Base-by-base conservation (phyloP, 78 protist genomes). In the Anaeramoeba flamelloides region DNA sequence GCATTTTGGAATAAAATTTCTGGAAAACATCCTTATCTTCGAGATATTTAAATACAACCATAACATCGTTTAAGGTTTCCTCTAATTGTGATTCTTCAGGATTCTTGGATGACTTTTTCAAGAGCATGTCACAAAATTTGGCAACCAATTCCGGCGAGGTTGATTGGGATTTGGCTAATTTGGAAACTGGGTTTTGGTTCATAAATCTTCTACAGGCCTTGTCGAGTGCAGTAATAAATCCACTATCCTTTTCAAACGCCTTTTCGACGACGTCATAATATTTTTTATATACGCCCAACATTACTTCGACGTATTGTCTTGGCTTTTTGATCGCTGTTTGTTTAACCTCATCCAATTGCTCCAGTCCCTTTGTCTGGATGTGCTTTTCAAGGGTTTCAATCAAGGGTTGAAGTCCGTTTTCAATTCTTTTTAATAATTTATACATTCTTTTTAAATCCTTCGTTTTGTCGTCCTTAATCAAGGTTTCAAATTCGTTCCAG, bases 21-120 rank as follows among this genome's bases (percentile, higher is more conserved):
- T 89, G 91, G 74, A 89, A 89, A 39, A 89, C 90, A 82, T 89
- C 91, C 81, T 89, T 89, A 53, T 89, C 91, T 39, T 89, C 91
- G 22, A 89, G 82, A 76, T 87, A 89, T 81, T 87, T 87, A 74
- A 89, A 89, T 41, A 89, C 40, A 39, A 77, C 39, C 40, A 89
- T 89, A 89, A n/a, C n/a, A n/a, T n/a, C n/a, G n/a, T n/a, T n/a
- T n/a, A n/a, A n/a, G n/a, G n/a, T n/a, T n/a, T n/a, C n/a, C n/a
- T n/a, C n/a, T n/a, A n/a, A n/a, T n/a, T n/a, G n/a, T n/a, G n/a
- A n/a, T n/a, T n/a, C n/a, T n/a, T n/a, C n/a, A n/a, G n/a, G n/a
- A n/a, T n/a, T n/a, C n/a, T n/a, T n/a, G n/a, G n/a, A n/a, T n/a
- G n/a, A n/a, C n/a, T n/a, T n/a, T n/a, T n/a, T n/a, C n/a, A n/a